These are phyloP conservation scores for Paraconiothyrium sp. DNA, from an alignment of 2,329 filamentous ascomycete species.

Conservation along the genomic window DNA sequence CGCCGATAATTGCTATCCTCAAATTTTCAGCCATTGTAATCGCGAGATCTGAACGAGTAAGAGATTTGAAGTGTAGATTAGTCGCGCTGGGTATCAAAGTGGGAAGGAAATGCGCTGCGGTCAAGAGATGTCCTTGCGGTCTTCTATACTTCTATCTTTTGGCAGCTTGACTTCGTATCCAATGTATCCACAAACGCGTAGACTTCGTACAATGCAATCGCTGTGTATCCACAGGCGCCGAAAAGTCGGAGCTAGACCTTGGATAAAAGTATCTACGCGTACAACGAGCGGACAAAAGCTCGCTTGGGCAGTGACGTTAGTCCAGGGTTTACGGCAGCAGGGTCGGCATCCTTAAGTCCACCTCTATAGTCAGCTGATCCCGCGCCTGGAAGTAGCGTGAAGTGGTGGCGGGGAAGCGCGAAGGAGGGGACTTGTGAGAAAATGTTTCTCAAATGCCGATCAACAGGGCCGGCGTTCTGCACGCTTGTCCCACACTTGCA, in stretches of 20 bases:
- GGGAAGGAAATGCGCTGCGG: not conserved
- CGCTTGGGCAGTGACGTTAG: slow-evolving; percentile 9
- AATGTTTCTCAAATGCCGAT: slow-evolving; percentile 19
- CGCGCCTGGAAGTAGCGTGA: not conserved
- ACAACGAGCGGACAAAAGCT: slow-evolving; percentile 16
- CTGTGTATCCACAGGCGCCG: not conserved
- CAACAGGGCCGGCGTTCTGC: slow-evolving; percentile 6
- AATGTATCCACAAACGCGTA: not conserved
- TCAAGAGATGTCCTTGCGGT: not conserved
- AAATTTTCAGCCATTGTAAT: slow-evolving; percentile 38
- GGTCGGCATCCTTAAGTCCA: slow-evolving; percentile 26
- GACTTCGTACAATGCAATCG: not conserved
- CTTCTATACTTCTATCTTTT: slow-evolving; percentile 12
- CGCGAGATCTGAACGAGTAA: not conserved
- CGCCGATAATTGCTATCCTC: slow-evolving; percentile 46
- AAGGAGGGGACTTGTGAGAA: not conserved
- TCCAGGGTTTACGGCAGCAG: slow-evolving; percentile 27
- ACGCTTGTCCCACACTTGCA: slow-evolving; percentile 15
- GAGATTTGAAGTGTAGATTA: not conserved
- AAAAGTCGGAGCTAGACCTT: slow-evolving; percentile 1
- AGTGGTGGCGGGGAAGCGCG: slow-evolving; percentile 13
- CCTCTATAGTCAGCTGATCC: slow-evolving; percentile 15
- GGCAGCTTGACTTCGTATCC: not conserved
- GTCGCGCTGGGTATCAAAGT: slow-evolving; percentile 7
- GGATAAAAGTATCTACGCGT: slow-evolving; percentile 22